Base-by-base conservation (phyloP, 768 basidiomycete species). In the Suillus weaverae region DNA sequence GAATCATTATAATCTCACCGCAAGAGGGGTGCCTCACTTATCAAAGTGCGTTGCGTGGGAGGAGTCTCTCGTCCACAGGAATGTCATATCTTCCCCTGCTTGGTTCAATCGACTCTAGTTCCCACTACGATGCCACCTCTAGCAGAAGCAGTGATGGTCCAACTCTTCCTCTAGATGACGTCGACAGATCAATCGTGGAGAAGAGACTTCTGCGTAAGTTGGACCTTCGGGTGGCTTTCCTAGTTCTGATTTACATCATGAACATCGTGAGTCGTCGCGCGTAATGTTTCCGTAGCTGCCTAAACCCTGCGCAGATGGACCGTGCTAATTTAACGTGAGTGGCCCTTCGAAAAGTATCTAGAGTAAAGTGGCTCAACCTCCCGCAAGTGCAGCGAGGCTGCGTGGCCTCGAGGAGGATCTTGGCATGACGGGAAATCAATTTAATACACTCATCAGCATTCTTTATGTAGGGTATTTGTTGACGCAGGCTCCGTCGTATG, bases 401-500 rank as follows among this genome's bases (percentile, higher is more conserved):
- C 81, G 85, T 48, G 90, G 90, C 0, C 86, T 91, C 62, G 87
- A 90, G 71, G 77, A 80, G 62, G 90, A 91, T 71, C 80, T 92
- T n/a, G 73, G 82, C 26, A 81, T 91, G 36, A 77, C 82, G 60
- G 86, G 84, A n/a, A 76, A 80, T 62, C 80, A 91, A 68, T 92
- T 90, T 70, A 83, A 87, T 10, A 89, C 89, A 0, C 73, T 91
- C 13, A 76, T 90, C 22, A 87, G 88, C 35, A 83, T 89, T 64
- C 80, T 89, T 60, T 89, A 87, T 68, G 81, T 88, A 46, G 88
- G 88, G 30, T 91, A 91, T 70, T 86, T 87, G 63, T 74, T 89
- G 32, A 91, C 89, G 86, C 90, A 92, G 71, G 82, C 89, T 60
- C 89, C 89, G 20, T 89, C 87, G 85, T 88, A 66, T 70, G 86